Conservation (phyloP, 2,329 filamentous ascomycete genomes). For the Fusarium setosum region DNA sequence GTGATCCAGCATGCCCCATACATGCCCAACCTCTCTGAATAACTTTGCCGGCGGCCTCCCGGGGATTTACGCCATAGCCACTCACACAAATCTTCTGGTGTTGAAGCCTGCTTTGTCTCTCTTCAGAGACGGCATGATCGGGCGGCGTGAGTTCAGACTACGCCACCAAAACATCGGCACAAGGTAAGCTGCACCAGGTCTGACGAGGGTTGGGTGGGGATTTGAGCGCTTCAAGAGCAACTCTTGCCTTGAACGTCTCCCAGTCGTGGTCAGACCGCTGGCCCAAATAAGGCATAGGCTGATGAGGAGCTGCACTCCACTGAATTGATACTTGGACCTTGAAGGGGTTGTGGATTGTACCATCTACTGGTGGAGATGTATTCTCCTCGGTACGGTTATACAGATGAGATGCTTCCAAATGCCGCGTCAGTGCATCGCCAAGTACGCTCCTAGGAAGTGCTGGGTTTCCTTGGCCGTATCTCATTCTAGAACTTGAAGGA, state of each 20-base stretch:
- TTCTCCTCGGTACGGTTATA: not conserved
- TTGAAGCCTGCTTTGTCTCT: not conserved
- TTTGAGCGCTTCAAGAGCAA: not conserved
- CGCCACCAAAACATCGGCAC: conserved; percentile 20
- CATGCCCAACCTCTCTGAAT: conserved; percentile 14
- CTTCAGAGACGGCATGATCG: not conserved
- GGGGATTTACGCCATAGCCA: conserved; percentile 5
- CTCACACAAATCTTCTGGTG: not conserved
- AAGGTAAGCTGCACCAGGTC: not conserved
- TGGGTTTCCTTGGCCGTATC: too few species aligned
- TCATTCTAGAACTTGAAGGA: not conserved
- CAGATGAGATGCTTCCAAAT: not conserved
- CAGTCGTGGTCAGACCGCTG: conserved; percentile 8
- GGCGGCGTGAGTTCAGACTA: conserved; percentile 12
- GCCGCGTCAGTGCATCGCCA: not conserved
- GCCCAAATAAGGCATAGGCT: not conserved
- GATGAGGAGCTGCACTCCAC: not conserved
- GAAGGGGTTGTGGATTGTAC: not conserved
- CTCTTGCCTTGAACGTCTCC: conserved; percentile 6
- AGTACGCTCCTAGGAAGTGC: too few species aligned
- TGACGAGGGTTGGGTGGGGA: not conserved
- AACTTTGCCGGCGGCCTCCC: conserved; percentile 29
- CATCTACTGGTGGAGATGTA: not conserved
- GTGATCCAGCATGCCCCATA: conserved; percentile 9
- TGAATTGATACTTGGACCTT: too few species aligned